Evolutionary conservation across 139 green algal species (phyloP).

Genomic region (Pseudopediastrum boryanum): DNA sequence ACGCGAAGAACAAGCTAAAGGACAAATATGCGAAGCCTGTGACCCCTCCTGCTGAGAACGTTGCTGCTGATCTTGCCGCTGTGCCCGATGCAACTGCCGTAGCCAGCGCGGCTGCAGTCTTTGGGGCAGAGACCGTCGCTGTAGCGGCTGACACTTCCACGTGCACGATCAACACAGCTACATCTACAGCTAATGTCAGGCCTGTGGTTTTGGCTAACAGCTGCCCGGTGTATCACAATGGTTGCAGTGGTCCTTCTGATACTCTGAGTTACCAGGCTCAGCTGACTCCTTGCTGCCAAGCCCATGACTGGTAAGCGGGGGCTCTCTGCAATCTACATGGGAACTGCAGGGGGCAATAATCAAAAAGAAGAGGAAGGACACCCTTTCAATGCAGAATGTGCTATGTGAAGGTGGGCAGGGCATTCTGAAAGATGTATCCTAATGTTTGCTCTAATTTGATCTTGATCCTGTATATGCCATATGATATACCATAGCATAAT

Average conservation of each 20-base stretch:
- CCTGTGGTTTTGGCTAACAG: background rate
- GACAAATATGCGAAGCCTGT: background rate
- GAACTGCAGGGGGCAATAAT: too few relatives aligned
- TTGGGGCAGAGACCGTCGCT: too few relatives aligned
- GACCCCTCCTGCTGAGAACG: background rate
- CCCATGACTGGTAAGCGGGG: background rate
- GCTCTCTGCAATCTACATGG: too few relatives aligned
- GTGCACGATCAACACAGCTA: background rate
- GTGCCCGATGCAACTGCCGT: background rate
- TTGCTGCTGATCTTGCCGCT: background rate
- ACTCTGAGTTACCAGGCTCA: background rate
- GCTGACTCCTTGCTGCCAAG: constrained; percentile 8
- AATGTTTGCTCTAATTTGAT: too few relatives aligned
- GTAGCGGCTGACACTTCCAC: too few relatives aligned
- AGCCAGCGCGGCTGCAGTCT: too few relatives aligned
- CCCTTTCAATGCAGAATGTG: too few relatives aligned
- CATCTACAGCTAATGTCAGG: background rate
- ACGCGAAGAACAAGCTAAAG: background rate
- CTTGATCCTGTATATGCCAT: too few relatives aligned
- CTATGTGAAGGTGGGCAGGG: too few relatives aligned
- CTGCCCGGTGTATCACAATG: constrained; percentile 4
- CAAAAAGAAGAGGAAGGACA: too few relatives aligned
- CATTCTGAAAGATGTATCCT: too few relatives aligned
- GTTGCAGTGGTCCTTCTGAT: constrained; percentile 4
- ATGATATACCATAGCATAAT: too few relatives aligned